phyloP scores from a whole-genome alignment of 805 yeast genomes.

The Yarrowia yakushimensis region DNA sequence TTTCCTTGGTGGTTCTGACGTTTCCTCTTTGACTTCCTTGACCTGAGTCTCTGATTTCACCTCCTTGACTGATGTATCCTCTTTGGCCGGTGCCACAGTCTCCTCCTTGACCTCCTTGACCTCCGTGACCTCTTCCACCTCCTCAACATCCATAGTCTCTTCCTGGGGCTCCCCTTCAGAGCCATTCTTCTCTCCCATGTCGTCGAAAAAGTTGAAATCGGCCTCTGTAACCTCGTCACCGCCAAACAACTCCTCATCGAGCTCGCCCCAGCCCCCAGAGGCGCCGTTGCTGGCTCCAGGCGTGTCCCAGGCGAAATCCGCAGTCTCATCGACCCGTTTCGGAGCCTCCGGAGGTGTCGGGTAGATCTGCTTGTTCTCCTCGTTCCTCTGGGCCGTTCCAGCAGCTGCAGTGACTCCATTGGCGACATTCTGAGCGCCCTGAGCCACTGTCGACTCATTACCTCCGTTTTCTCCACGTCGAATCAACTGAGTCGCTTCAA shows the following conservation, averaged over 20 bases:
- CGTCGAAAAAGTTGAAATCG: constrained; percentile 43
- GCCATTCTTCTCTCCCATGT: constrained; percentile 12
- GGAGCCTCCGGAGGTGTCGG: constrained; percentile 41
- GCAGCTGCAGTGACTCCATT: background rate
- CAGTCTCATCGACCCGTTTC: constrained; percentile 16
- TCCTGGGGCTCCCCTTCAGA: too few species aligned
- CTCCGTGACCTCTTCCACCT: background rate
- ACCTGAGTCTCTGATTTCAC: background rate
- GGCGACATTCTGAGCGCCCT: background rate
- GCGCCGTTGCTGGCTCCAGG: constrained; percentile 30
- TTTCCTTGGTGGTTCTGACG: too few species aligned
- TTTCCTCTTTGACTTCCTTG: background rate
- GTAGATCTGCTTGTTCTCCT: constrained; percentile 29
- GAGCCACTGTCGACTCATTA: background rate
- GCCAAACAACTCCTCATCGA: constrained; percentile 38
- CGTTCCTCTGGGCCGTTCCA: background rate
- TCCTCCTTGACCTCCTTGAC: constrained; percentile 1
- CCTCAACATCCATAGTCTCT: background rate
- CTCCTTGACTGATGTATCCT: background rate
- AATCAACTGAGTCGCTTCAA: constrained; percentile 13
- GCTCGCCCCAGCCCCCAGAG: constrained; percentile 34
- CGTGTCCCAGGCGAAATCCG: constrained; percentile 26
- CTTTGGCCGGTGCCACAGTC: background rate
- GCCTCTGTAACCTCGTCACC: constrained; percentile 43
- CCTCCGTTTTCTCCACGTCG: background rate